Conservation (phyloP, 805 yeast species). For the Wickerhamomyces tratensis region DNA sequence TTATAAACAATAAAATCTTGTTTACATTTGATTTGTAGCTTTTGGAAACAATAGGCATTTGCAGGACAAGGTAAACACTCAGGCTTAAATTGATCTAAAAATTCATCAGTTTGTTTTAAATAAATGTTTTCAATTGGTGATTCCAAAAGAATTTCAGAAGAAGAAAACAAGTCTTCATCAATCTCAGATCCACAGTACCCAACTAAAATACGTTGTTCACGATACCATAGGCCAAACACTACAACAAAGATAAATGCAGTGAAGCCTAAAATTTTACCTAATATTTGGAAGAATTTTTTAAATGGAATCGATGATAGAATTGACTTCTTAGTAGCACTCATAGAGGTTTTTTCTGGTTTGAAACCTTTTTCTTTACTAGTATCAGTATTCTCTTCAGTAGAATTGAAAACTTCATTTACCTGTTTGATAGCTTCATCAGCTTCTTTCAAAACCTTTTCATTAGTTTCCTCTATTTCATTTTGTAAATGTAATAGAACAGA, state of each 20-base stretch:
- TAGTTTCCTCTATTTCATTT: constrained; percentile 14
- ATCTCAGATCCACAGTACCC: constrained; percentile 74
- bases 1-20: constrained; percentile 46
- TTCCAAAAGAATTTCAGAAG: background rate
- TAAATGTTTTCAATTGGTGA: constrained; percentile 18
- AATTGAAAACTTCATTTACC: constrained; percentile 9
- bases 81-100: constrained; percentile 43
- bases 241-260: constrained; percentile 23
- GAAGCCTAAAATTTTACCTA: constrained; percentile 21
- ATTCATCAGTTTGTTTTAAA: constrained; percentile 29
- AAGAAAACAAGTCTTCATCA: constrained; percentile 29
- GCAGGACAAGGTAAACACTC: constrained; percentile 71
- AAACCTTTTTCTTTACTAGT: constrained; percentile 2
- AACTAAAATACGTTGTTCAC: constrained; percentile 48
- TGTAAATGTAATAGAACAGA: constrained; percentile 12
- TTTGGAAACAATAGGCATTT: constrained; percentile 64
- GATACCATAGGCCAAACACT: constrained; percentile 45
- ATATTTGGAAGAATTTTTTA: constrained; percentile 11
- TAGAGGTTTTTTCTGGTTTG: background rate
- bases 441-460: constrained; percentile 14
- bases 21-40: constrained; percentile 55
- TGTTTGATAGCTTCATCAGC: constrained; percentile 19
- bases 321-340: background rate
- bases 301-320: constrained; percentile 1
- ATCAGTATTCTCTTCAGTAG: too few species aligned